Conservation (phyloP, 495 filamentous ascomycete genomes). For the Articulospora tetracladia region DNA sequence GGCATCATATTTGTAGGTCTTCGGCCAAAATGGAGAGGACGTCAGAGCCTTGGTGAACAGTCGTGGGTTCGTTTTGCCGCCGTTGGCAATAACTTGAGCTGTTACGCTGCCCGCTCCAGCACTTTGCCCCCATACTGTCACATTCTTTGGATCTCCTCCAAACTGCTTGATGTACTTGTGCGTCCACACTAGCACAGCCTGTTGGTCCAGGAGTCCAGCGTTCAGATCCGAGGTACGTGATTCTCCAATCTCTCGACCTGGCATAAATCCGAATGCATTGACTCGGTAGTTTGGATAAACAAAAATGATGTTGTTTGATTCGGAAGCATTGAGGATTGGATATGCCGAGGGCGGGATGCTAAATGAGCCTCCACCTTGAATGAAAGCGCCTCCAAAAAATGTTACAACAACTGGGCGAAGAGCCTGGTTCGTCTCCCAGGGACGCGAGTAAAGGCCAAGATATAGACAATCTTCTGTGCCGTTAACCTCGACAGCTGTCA, state of each 20-base stretch:
- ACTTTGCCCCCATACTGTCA: slow-evolving; percentile 71
- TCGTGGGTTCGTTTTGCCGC: slow-evolving; percentile 27
- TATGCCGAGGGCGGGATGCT: slow-evolving; percentile 50
- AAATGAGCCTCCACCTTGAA: slow-evolving; percentile 52
- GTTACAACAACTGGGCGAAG: slow-evolving; percentile 54
- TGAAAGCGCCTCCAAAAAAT: slow-evolving; percentile 61
- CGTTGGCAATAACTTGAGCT: slow-evolving; percentile 60
- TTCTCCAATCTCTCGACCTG: slow-evolving; percentile 38
- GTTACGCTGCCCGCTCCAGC: slow-evolving; percentile 65
- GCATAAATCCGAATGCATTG: slow-evolving; percentile 63
- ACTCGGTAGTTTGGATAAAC: slow-evolving; percentile 62
- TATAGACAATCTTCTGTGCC: slow-evolving; percentile 48
- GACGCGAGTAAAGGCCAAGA: slow-evolving; percentile 51
- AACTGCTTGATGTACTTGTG: slow-evolving; percentile 64
- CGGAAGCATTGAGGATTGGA: slow-evolving; percentile 49
- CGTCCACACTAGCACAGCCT: slow-evolving; percentile 66
- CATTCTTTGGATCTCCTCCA: slow-evolving; percentile 59
- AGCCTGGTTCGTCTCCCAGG: slow-evolving; percentile 38
- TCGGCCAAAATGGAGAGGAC: slow-evolving; percentile 59
- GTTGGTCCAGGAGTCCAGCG: slow-evolving; percentile 64
- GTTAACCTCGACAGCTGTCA: slow-evolving; percentile 32
- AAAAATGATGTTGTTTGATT: slow-evolving; percentile 51
- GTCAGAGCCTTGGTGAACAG: slow-evolving; percentile 51
- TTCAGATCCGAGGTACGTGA: slow-evolving; percentile 57
- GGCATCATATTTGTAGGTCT: slow-evolving; percentile 39